phyloP scores from a whole-genome alignment of 148 eudicot species.

The Fagopyrum tataricum region DNA sequence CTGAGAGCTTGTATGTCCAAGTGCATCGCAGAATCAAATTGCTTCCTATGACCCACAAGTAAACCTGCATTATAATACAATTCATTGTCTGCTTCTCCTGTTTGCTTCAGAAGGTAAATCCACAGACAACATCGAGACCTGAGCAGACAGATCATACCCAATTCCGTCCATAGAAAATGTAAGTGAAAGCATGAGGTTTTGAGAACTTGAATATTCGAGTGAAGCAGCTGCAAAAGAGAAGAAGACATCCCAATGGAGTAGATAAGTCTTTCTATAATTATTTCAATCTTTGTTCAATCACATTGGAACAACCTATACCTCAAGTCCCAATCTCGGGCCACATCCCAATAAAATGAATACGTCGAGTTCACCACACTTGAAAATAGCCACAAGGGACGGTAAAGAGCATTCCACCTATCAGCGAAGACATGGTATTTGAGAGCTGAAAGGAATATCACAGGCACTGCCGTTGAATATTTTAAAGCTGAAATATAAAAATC shows the following conservation, averaged over 20 bases:
- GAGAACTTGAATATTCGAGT: slow-evolving; percentile 93
- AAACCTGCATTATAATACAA: slow-evolving; percentile 44
- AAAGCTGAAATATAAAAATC: slow-evolving; percentile 56
- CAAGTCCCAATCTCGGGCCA: slow-evolving; percentile 95
- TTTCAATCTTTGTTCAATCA: background rate
- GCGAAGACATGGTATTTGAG: slow-evolving; percentile 91
- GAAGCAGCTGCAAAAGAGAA: slow-evolving; percentile 52
- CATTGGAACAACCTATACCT: too few relatives aligned
- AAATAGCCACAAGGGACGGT: slow-evolving; percentile 85
- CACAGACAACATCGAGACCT: background rate
- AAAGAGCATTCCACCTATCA: slow-evolving; percentile 70
- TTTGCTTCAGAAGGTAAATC: background rate
- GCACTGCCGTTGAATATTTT: slow-evolving; percentile 91
- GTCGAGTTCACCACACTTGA: slow-evolving; percentile 73
- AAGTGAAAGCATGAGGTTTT: slow-evolving; percentile 48
- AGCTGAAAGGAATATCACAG: slow-evolving; percentile 94
- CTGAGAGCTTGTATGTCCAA: slow-evolving; percentile 97
- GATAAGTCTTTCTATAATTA: too few relatives aligned
- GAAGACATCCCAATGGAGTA: background rate
- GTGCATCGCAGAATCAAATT: slow-evolving; percentile 92
- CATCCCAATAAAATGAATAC: slow-evolving; percentile 98
- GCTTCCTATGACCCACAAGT: slow-evolving; percentile 85
- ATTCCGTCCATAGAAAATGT: slow-evolving; percentile 56
- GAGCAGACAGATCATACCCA: slow-evolving; percentile 49
- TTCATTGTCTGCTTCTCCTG: background rate